Evolutionary conservation across 352 stramenopile genomes (phyloP).

Genomic region (Aphanomyces astaci): DNA sequence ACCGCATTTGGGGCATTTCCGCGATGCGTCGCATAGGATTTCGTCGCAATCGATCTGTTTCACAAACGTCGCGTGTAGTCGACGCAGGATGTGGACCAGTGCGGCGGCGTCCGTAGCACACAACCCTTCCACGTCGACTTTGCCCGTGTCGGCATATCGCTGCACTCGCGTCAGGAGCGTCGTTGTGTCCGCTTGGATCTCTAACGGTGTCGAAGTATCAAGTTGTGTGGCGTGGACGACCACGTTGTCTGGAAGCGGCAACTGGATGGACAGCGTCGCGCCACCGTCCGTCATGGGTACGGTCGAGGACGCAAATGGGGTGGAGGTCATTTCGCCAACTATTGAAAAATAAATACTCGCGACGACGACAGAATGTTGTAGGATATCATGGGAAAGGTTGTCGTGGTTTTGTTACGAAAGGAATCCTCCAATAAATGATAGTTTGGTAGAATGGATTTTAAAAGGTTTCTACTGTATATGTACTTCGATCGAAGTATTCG

Average conservation of each 20-base stretch:
- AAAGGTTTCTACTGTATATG: no score
- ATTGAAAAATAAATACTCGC: neutral
- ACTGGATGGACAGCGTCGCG: neutral
- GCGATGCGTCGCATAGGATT: constrained; percentile 17
- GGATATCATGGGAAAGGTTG: neutral
- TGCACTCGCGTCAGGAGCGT: constrained; percentile 10
- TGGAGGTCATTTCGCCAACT: neutral
- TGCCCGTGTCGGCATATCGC: constrained; percentile 15
- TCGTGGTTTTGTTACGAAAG: no score
- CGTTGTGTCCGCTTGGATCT: neutral
- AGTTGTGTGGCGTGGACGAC: neutral
- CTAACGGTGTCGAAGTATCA: no score
- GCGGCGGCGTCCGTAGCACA: neutral
- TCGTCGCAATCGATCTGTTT: constrained; percentile 22
- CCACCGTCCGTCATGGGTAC: neutral
- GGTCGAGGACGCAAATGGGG: neutral
- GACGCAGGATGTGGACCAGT: constrained; percentile 9
- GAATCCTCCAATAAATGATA: no score
- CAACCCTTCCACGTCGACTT: constrained; percentile 5
- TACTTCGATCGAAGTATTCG: no score
- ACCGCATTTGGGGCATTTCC: constrained; percentile 23
- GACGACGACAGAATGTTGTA: neutral
- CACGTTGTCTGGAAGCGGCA: neutral
- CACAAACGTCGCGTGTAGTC: constrained; percentile 12
- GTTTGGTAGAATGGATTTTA: no score